Conservation (phyloP, 306 rosid species). For the Pueraria montana region DNA sequence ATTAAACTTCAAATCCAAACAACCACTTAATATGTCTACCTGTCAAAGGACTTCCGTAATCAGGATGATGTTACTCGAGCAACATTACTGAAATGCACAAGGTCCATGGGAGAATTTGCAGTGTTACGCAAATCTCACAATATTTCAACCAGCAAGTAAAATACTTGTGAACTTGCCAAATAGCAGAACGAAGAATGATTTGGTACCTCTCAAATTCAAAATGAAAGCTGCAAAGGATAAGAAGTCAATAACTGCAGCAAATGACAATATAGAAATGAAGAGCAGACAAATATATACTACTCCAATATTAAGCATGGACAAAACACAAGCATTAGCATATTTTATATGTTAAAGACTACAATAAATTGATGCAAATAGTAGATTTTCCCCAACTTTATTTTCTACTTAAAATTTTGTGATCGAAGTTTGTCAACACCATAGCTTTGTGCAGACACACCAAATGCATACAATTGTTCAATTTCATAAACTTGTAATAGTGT, state of each 20-base stretch:
- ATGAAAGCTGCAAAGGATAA: conserved; percentile 20
- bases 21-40: conserved; percentile 38
- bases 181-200: conserved; percentile 28
- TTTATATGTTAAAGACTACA: background rate
- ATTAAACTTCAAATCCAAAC: conserved; percentile 36
- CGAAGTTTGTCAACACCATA: background rate
- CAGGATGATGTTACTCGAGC: conserved; percentile 42
- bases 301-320: conserved; percentile 35
- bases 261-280: conserved; percentile 18
- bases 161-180: conserved; percentile 25
- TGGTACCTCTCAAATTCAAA: conserved; percentile 31
- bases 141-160: conserved; percentile 33
- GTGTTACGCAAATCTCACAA: conserved; percentile 31
- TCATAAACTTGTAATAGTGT: background rate
- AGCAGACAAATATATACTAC: conserved; percentile 16
- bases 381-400: background rate
- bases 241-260: conserved; percentile 26
- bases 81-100: conserved; percentile 41
- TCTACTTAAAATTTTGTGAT: background rate
- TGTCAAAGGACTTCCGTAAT: conserved; percentile 37
- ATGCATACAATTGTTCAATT: background rate
- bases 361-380: background rate
- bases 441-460: background rate
- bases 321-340: conserved; percentile 19
- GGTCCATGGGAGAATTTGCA: conserved; percentile 38